phyloP scores from a whole-genome alignment of 176 grass and related monocot species.

The Triticum timopheevii region DNA sequence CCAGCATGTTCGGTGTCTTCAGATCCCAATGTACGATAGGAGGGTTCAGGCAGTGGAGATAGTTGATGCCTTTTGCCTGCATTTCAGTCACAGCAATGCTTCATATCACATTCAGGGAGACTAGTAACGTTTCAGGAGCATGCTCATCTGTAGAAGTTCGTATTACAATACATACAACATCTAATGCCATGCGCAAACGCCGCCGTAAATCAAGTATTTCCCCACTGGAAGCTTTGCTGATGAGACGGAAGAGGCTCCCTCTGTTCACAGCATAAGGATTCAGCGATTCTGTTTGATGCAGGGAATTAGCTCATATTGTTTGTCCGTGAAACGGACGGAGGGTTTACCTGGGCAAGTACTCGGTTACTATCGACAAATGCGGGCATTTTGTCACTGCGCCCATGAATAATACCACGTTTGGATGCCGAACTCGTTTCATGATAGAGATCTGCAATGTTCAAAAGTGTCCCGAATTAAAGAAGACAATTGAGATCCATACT shows the following conservation, averaged over 20 bases:
- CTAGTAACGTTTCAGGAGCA: not conserved
- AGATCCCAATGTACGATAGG: constrained; percentile 98
- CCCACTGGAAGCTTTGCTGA: constrained; percentile 61
- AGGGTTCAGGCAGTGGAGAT: constrained; percentile 96
- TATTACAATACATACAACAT: constrained; percentile 58
- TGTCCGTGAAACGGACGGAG: not conserved
- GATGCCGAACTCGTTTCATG: constrained; percentile 92
- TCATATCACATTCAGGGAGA: not conserved
- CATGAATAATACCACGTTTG: constrained; percentile 94
- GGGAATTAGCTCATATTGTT: not conserved
- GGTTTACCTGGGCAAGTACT: constrained; percentile 84
- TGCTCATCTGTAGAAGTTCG: not conserved
- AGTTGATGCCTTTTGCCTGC: constrained; percentile 94
- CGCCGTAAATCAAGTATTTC: constrained; percentile 81
- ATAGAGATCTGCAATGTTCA: constrained; percentile 65
- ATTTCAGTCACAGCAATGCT: constrained; percentile 22
- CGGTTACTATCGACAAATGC: constrained; percentile 86
- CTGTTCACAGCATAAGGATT: constrained; percentile 44
- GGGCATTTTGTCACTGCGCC: constrained; percentile 83
- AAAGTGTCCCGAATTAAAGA: not conserved
- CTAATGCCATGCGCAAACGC: constrained; percentile 82
- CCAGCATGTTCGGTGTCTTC: constrained; percentile 94
- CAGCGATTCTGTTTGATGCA: not conserved
- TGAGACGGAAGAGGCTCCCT: constrained; percentile 81
- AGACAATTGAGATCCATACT: not conserved